These are phyloP conservation scores for Plantago major DNA, from an alignment of 257 asterid genomes.

Conservation along the genomic window DNA sequence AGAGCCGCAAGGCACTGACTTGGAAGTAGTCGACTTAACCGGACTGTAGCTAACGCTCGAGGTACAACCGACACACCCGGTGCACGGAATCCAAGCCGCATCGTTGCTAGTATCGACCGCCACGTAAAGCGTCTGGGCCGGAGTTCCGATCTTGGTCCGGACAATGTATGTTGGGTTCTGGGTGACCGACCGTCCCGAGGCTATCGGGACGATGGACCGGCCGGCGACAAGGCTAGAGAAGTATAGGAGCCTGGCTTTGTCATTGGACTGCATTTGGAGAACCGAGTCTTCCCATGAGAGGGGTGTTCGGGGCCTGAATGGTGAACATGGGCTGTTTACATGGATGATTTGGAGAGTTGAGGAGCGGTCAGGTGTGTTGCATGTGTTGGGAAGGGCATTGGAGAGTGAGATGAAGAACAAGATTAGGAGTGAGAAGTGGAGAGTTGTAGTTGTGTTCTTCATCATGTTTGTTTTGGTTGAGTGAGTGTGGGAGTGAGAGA, in stretches of 20 bases:
- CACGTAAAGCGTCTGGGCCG: conserved; percentile 46
- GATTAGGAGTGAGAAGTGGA: conserved; percentile 19
- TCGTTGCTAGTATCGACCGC: conserved; percentile 65
- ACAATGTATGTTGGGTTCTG: conserved; percentile 60
- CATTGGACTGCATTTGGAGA: conserved; percentile 50
- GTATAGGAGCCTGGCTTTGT: conserved; percentile 40
- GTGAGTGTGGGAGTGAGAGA: conserved; percentile 4
- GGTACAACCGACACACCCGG: conserved; percentile 55
- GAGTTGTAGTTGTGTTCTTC: neutral
- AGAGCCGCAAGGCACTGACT: conserved; percentile 38
- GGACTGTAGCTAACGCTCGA: conserved; percentile 27
- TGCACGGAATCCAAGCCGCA: conserved; percentile 57
- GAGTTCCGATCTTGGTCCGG: conserved; percentile 52
- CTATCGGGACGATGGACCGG: conserved; percentile 40
- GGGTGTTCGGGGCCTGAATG: conserved; percentile 32
- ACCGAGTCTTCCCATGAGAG: conserved; percentile 53
- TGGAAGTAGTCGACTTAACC: conserved; percentile 31
- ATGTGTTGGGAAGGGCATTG: conserved; percentile 11
- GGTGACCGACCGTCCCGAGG: conserved; percentile 51
- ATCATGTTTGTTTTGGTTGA: neutral
- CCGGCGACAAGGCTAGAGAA: conserved; percentile 41
- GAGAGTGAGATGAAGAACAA: conserved; percentile 14
- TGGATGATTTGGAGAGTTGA: conserved; percentile 36
- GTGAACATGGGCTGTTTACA: conserved; percentile 46
- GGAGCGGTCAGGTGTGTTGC: conserved; percentile 22